Evolutionary conservation across 257 asterid genomes (phyloP).

Genomic region (Scutellaria galericulata): DNA sequence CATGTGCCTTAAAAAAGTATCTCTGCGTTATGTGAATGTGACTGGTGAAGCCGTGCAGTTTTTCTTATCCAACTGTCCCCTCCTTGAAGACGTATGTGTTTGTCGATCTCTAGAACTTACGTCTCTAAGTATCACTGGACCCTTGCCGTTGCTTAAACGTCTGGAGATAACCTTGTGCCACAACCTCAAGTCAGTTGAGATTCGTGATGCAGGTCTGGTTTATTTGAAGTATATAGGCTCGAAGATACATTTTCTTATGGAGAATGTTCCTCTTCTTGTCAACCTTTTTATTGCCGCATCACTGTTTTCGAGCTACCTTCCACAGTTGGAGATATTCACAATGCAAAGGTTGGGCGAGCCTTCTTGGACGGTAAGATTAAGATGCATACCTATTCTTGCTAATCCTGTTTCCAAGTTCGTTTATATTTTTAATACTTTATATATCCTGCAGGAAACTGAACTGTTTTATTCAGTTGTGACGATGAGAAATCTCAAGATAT

Average conservation of each 20-base stretch:
- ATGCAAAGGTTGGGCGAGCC: too few species aligned
- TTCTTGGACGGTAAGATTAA: too few species aligned
- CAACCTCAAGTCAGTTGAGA: conserved; percentile 11
- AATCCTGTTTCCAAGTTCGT: too few species aligned
- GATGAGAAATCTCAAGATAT: too few species aligned
- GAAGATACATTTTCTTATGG: neutral
- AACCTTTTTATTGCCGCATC: neutral
- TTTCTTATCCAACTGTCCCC: conserved; percentile 21
- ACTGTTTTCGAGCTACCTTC: too few species aligned
- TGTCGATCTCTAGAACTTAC: neutral
- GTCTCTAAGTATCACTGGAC: neutral
- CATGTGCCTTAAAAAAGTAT: neutral
- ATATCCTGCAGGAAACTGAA: too few species aligned
- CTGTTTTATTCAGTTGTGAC: too few species aligned
- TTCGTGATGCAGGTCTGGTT: conserved; percentile 14
- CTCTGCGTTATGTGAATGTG: conserved; percentile 11
- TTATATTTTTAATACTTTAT: too few species aligned
- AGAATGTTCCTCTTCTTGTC: conserved; percentile 1
- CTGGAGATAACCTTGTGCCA: neutral
- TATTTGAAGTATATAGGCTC: neutral
- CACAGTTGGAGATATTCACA: too few species aligned
- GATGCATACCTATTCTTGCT: too few species aligned
- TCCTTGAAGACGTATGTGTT: conserved; percentile 25
- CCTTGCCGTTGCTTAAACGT: neutral
- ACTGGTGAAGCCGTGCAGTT: conserved; percentile 19